Evolutionary conservation across 495 filamentous ascomycete genomes (phyloP).

Genomic region (Aspergillus cristatus): DNA sequence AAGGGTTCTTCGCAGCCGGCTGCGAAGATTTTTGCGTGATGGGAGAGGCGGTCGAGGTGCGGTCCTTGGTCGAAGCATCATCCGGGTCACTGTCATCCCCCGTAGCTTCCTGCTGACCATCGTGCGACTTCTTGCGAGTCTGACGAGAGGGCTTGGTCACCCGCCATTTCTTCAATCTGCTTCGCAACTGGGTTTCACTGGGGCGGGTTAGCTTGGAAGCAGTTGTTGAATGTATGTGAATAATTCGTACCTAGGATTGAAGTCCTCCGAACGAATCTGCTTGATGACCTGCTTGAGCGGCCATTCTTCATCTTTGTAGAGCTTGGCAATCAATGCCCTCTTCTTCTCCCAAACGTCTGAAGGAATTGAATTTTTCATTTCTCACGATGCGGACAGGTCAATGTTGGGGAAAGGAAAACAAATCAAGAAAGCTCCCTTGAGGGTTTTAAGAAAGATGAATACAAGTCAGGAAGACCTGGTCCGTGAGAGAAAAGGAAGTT

Average conservation of each 20-base stretch:
- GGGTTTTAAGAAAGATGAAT: neutral
- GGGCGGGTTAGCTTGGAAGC: neutral
- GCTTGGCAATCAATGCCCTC: conserved; percentile 35
- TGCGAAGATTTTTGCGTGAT: conserved; percentile 5
- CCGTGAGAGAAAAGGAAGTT: conserved; percentile 2
- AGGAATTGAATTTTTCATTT: conserved; percentile 40
- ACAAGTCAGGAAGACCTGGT: neutral
- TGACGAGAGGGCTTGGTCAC: conserved; percentile 42
- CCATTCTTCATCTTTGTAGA: conserved; percentile 44
- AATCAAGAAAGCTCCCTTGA: no score
- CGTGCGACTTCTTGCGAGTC: conserved; percentile 33
- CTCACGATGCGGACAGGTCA: neutral
- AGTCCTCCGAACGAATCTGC: conserved; percentile 38
- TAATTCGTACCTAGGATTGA: conserved; percentile 35
- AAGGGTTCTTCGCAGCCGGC: conserved; percentile 2
- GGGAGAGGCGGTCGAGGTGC: conserved; percentile 8
- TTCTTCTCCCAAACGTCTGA: conserved; percentile 43
- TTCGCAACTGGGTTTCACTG: conserved; percentile 40
- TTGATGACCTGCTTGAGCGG: conserved; percentile 43
- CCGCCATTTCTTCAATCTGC: conserved; percentile 41
- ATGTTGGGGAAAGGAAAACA: no score
- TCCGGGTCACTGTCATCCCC: conserved; percentile 18
- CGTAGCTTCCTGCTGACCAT: conserved; percentile 17
- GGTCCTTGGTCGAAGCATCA: conserved; percentile 13
- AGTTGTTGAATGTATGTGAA: neutral